phyloP scores from a whole-genome alignment of 139 green algal genomes.

The Chlamydomonas incerta region DNA sequence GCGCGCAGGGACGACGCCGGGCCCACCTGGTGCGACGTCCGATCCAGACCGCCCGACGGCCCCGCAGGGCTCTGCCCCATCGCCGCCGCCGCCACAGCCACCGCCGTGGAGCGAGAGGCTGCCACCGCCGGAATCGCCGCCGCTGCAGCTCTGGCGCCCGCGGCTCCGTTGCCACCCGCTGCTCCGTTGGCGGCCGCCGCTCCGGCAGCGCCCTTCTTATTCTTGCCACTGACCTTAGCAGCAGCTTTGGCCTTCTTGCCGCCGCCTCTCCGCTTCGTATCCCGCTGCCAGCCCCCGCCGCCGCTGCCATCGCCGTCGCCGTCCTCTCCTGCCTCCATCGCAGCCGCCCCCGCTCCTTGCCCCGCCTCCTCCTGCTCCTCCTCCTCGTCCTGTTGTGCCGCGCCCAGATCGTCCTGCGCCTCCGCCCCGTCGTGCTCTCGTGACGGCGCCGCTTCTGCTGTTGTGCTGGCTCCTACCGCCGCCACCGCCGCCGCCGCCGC shows the following conservation, averaged over 20 bases:
- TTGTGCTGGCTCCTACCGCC: too few species aligned
- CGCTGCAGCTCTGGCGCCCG: not conserved
- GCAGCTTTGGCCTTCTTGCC: not conserved
- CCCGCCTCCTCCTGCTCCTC: not conserved
- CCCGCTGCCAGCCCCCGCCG: not conserved
- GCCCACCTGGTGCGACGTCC: constrained; percentile 18
- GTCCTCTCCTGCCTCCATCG: not conserved
- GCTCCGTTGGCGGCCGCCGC: not conserved
- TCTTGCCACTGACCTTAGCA: not conserved
- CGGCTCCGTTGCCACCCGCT: too few species aligned
- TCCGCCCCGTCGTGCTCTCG: too few species aligned
- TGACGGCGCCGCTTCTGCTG: too few species aligned
- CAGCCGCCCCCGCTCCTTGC: not conserved
- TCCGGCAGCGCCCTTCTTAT: not conserved
- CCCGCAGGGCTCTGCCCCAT: not conserved
- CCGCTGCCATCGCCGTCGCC: not conserved
- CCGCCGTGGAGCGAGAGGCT: not conserved
- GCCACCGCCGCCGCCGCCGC: too few species aligned
- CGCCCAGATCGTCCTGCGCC: not conserved
- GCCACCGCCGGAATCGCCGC: not conserved
- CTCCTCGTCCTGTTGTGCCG: too few species aligned
- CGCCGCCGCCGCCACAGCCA: constrained; percentile 1
- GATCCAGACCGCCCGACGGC: not conserved
- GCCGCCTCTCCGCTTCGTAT: not conserved
- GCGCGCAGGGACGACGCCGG: too few species aligned